Evolutionary conservation across 2,329 filamentous ascomycete species (phyloP).

Genomic region (Trichoderma atroviride): DNA sequence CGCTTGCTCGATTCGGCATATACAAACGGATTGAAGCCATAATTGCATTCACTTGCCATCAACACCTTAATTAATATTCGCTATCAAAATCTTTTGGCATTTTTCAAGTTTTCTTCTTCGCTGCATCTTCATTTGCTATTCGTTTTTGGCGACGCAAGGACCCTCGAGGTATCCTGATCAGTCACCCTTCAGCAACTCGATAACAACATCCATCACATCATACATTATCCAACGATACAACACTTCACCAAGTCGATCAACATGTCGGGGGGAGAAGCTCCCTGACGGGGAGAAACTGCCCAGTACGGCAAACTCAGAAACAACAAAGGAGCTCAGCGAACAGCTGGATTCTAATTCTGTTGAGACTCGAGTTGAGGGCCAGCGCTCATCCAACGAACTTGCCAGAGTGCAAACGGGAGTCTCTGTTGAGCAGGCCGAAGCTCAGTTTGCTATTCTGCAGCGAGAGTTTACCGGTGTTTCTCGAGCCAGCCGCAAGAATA

Average conservation of each 20-base stretch:
- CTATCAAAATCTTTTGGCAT: not conserved
- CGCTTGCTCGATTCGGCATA: conserved; percentile 18
- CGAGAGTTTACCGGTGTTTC: conserved; percentile 62
- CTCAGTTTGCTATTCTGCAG: conserved; percentile 70
- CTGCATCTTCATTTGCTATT: not conserved
- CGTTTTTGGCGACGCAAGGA: conserved; percentile 2
- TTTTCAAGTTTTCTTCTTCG: not conserved
- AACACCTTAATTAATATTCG: not conserved
- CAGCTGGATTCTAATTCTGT: conserved; percentile 37
- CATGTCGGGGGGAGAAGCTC: conserved; percentile 21
- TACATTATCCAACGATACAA: not conserved
- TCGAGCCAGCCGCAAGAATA: conserved; percentile 47
- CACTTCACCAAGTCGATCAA: not conserved
- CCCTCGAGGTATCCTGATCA: conserved; percentile 2
- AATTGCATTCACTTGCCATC: conserved; percentile 3
- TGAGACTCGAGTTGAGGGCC: conserved; percentile 29
- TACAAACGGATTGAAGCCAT: not conserved
- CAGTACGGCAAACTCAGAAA: conserved; percentile 3
- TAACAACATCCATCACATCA: not conserved
- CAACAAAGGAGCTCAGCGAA: conserved; percentile 8
- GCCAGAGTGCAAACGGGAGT: conserved; percentile 47
- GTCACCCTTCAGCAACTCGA: not conserved
- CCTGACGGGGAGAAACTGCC: conserved; percentile 15
- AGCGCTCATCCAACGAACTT: conserved; percentile 30
- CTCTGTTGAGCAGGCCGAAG: conserved; percentile 67